Percentiles rank a stretch among this genome's conserved stretches.
Conservation (phyloP, 768 basidiomycete species). For the Pisolithus marmoratus region DNA sequence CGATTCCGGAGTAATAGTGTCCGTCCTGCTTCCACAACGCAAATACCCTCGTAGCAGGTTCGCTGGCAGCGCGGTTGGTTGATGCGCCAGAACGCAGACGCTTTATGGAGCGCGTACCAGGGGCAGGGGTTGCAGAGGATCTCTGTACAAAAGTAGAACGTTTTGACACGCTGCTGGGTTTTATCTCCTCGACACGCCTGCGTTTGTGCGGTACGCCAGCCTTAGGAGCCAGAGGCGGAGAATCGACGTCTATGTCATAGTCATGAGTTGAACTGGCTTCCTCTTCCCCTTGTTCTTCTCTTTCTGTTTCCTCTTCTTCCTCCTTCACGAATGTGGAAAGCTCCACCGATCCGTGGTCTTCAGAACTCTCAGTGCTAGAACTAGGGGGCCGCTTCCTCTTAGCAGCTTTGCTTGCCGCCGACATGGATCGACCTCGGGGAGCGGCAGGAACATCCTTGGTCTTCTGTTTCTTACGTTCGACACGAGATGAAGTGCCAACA, state of each 20-base stretch:
- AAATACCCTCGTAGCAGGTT: slow-evolving; percentile 54
- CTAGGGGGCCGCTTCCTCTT: slow-evolving; percentile 16
- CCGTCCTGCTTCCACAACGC: slow-evolving; percentile 60
- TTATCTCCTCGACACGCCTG: slow-evolving; percentile 32
- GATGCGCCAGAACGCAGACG: slow-evolving; percentile 35
- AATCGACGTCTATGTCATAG: slow-evolving; percentile 31
- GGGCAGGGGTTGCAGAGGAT: slow-evolving; percentile 20
- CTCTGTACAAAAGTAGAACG: slow-evolving; percentile 24
- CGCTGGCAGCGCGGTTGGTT: slow-evolving; percentile 13
- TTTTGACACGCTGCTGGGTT: slow-evolving; percentile 18
- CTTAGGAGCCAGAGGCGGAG: slow-evolving; percentile 23
- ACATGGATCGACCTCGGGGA: slow-evolving; percentile 3
- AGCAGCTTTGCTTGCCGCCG: slow-evolving; percentile 5
- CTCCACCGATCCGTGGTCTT: slow-evolving; percentile 23
- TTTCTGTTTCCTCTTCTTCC: background rate
- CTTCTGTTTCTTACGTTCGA: slow-evolving; percentile 6
- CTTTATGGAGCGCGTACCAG: slow-evolving; percentile 31
- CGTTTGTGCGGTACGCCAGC: slow-evolving; percentile 34
- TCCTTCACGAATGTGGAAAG: slow-evolving; percentile 15
- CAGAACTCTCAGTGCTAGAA: slow-evolving; percentile 23
- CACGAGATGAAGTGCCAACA: background rate
- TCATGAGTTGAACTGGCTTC: slow-evolving; percentile 40
- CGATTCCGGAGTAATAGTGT: slow-evolving; percentile 56
- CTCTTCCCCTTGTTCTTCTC: slow-evolving; percentile 29
- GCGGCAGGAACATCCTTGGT: background rate